These are phyloP conservation scores for Curvularia spicifera DNA, from an alignment of 2,329 filamentous ascomycete genomes.

Conservation along the genomic window DNA sequence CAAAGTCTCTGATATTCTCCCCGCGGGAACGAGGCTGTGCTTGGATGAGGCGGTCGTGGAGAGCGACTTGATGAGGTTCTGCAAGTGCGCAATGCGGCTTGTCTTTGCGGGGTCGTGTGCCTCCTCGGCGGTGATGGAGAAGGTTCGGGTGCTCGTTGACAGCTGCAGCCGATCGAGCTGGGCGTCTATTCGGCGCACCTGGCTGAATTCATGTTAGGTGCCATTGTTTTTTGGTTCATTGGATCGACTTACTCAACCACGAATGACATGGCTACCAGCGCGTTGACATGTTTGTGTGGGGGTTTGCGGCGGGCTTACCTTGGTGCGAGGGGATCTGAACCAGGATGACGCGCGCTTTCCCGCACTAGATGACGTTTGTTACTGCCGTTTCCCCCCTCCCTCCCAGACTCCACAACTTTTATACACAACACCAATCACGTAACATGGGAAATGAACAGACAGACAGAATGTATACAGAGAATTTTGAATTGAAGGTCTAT, in stretches of 20 bases:
- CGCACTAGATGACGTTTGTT: conserved; percentile 7
- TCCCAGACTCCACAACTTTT: background rate
- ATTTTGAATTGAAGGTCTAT: background rate
- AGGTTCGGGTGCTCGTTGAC: conserved; percentile 39
- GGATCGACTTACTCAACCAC: conserved; percentile 49
- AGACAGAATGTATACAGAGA: background rate
- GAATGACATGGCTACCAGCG: conserved; percentile 49
- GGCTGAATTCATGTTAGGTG: conserved; percentile 49
- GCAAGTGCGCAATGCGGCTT: conserved; percentile 64
- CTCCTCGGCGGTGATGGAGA: conserved; percentile 42
- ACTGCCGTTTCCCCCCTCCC: background rate
- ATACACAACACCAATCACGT: background rate
- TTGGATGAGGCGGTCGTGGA: conserved; percentile 72
- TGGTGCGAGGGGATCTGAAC: conserved; percentile 15
- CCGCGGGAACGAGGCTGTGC: conserved; percentile 64
- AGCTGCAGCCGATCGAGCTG: conserved; percentile 65
- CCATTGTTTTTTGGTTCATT: background rate
- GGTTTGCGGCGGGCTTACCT: conserved; percentile 7
- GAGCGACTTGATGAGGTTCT: conserved; percentile 72
- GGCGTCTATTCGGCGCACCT: conserved; percentile 63
- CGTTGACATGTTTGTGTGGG: conserved; percentile 21
- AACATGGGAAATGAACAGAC: background rate
- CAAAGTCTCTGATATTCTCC: conserved; percentile 66
- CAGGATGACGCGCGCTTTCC: conserved; percentile 16
- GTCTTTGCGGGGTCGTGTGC: conserved; percentile 48